Conservation (phyloP, 23 red algal species). For the Agarophyton chilense region DNA sequence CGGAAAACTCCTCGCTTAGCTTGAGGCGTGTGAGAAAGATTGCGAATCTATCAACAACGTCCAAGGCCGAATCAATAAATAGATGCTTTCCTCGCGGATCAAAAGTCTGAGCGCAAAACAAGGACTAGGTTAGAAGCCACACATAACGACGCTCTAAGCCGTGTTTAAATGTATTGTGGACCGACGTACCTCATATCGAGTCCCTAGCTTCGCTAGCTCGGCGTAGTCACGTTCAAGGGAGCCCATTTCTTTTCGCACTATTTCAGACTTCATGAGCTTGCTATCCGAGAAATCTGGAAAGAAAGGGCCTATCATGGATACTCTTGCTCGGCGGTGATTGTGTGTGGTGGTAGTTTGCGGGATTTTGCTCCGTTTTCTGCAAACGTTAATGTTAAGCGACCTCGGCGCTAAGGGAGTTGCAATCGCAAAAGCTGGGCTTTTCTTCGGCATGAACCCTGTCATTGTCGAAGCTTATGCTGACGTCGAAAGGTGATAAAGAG, state of each 20-base stretch:
- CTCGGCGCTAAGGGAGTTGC: background rate
- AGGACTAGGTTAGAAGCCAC: too few relatives aligned
- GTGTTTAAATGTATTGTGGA: too few relatives aligned
- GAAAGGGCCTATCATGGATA: slow-evolving; percentile 59
- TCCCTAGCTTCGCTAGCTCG: slow-evolving; percentile 51
- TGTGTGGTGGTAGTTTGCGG: background rate
- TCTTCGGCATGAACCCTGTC: background rate
- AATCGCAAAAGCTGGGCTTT: background rate
- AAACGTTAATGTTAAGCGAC: background rate
- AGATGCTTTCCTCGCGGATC: slow-evolving; percentile 49
- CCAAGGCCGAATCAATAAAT: slow-evolving; percentile 48
- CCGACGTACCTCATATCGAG: slow-evolving; percentile 59
- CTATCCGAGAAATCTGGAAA: slow-evolving; percentile 51
- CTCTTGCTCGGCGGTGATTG: background rate
- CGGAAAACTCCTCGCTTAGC: slow-evolving; percentile 62
- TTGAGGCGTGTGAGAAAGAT: slow-evolving; percentile 62
- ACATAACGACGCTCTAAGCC: too few relatives aligned
- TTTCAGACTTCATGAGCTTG: slow-evolving; percentile 70
- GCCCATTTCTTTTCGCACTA: slow-evolving; percentile 69
- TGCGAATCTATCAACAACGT: slow-evolving; percentile 59
- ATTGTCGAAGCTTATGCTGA: background rate
- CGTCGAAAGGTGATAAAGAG: background rate
- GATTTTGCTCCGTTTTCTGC: background rate
- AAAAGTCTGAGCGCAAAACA: slow-evolving; percentile 45
- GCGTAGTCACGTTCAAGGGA: slow-evolving; percentile 52